Conservation (phyloP, 2,329 filamentous ascomycete species). For the Colletotrichum neosansevieriae region DNA sequence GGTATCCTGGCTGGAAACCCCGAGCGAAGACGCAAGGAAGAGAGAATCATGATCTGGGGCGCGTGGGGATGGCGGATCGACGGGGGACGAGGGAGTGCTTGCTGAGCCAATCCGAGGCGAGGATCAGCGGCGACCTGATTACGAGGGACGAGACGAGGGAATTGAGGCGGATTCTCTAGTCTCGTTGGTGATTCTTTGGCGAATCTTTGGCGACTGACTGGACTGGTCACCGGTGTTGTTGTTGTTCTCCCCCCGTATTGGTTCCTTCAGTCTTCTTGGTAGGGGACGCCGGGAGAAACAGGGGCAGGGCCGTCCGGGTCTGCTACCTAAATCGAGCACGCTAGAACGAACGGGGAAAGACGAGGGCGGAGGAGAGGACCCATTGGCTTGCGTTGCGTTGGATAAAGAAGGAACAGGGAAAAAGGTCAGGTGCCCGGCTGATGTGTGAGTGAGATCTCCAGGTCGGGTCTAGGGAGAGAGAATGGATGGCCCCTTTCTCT, state of each 20-base stretch:
- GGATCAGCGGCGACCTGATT: slow-evolving; percentile 21
- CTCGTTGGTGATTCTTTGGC: neutral
- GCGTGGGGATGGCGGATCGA: neutral
- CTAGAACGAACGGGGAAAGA: slow-evolving; percentile 1
- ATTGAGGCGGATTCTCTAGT: slow-evolving; percentile 14
- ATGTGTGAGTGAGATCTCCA: neutral
- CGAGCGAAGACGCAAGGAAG: neutral
- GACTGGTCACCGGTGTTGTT: too few relatives aligned
- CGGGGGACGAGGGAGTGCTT: neutral
- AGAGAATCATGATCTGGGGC: slow-evolving; percentile 7
- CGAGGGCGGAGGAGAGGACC: neutral
- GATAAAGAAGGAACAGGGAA: neutral
- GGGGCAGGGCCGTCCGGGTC: slow-evolving; percentile 7
- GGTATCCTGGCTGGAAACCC: neutral
- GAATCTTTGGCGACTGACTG: too few relatives aligned
- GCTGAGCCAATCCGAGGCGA: slow-evolving; percentile 1
- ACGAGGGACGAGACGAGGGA: neutral
- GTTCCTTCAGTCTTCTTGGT: neutral
- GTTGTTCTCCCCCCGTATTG: slow-evolving; percentile 6
- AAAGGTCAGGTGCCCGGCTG: slow-evolving; percentile 5
- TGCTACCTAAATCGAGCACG: slow-evolving; percentile 13
- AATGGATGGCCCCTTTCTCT: too few relatives aligned
- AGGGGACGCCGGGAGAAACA: neutral
- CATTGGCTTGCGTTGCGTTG: slow-evolving; percentile 11
- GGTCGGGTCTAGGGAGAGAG: neutral